Base-by-base conservation (phyloP, 2,329 filamentous ascomycete species). In the Diplodia mutila region DNA sequence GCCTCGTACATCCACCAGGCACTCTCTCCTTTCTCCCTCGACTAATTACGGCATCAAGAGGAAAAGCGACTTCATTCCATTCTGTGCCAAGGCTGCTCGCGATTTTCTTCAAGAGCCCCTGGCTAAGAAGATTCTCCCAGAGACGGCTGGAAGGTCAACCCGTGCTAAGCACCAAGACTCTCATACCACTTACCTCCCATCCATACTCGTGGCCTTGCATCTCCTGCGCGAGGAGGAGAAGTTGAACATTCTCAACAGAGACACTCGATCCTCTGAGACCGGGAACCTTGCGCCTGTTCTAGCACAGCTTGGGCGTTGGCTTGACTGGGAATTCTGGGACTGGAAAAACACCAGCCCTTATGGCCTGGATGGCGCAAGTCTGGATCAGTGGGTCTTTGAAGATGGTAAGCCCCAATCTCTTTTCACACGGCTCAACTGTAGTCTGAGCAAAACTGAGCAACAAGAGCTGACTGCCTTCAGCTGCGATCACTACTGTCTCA, bases 161-260 rank as follows among this genome's bases (percentile, higher is more conserved):
- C 54, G 65, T 23, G 32, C 65, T 18, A 67, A 67, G 21, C 65
- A 67, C n/a, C 54, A 61, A 29, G 65, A 67, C 32, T 61, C 54
- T 5, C 65, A 67, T 14, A 29, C 59, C 11, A 63, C 57, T 6
- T 91, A 39, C 81, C 90, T 75, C 86, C 91, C 73, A 84, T 91
- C 63, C 29, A 85, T 94, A 46, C 82, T 96, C 70, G 82, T 89
- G 48, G 90, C 87, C 0, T 82, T 99, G 14, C 95, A 99, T 79
- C 83, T 98, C 3, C 82, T 97, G n/a, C 85, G 91, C 0, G 94
- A 99, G 77, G 95, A 99, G 76, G 85, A 91, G 70, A 98, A 97
- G 75, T 85, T 99, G 1, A 88, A 92, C 69, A 86, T 89, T 3
- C 80, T 83, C 66, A 82, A 83, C 53, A 79, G 80, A n/a, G 83